Evolutionary conservation across 345 rosid genomes (phyloP), one percentile per base, ranked within the genome.

Genomic region (Anastatica hierochuntica): DNA sequence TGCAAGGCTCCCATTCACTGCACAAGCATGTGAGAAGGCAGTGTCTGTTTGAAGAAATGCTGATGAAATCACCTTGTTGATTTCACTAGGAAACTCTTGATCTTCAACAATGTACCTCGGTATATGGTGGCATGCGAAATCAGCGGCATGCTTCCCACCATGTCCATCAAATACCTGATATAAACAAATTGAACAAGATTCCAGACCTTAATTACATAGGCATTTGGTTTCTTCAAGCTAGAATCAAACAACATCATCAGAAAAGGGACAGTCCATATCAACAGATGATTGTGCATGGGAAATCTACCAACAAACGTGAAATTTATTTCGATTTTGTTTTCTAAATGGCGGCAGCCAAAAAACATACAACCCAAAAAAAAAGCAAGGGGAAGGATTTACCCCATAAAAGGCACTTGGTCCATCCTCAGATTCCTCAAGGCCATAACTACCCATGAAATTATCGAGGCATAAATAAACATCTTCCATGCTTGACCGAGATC

Each of bases 121-220:
- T 60, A 87, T 73, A 63, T 81, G 73, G 59, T 18, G 9, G 78
- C 83, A 41, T 31, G 89, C 85, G 64, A 83, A 87, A 29, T 85
- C 84, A 29, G 97, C 95, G 15, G 97, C 97, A 72, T 85, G 90
- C 67, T 81, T 85, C 55, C 97, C 95, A 17, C 84, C 94, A 71
- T 89, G 95, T 21, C 97, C 95, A 70, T 89, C 97, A 68, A 88
- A 83, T 6, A 83, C 76, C 85, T 82, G 58, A 48, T 7, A 43
- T 5, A 45, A 30, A 17, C 11, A 45, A 21, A 52, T 2, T 1
- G 0, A 19, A 39, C 41, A 16, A 23, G 24, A 21, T 21, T 21
- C 24, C 2, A 21, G 3, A 21, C n/a, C n/a, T n/a, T n/a, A n/a
- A n/a, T n/a, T n/a, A n/a, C n/a, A 21, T 2, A 21, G 2, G 24